Base-by-base conservation (phyloP, 2,329 filamentous ascomycete genomes). In the Colletotrichum godetiae region DNA sequence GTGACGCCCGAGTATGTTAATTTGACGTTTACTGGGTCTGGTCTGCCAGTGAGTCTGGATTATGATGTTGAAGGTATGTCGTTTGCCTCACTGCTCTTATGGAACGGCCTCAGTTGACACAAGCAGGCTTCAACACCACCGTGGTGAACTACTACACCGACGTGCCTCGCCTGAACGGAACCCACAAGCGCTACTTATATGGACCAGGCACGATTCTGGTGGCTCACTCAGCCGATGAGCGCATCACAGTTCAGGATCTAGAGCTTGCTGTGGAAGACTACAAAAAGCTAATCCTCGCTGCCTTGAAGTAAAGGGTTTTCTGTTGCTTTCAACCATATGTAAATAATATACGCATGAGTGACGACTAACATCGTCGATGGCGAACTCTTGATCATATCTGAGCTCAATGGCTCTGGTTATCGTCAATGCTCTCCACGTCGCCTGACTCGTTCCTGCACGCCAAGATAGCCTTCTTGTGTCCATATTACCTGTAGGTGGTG, bases 121-220 rank as follows among this genome's bases (percentile, higher is more conserved):
- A 5, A 13, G 5, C 49, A 90, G 90, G 93, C 0, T 98, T 98
- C 75, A 91, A 97, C 22, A 92, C 89, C 0, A 91, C 93, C 58
- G 92, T 93, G 0, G 94, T 96, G 58, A 98, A 97, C 81, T 98
- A 98, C 79, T 96, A 95, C 11, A 98, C 97, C 0, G 96, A 98
- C 82, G 92, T 98, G 31, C 94, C 95, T 1, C 92, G 94, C 76
- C 83, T 98, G 55, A 83, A 90, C 29, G 91, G 94, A 13, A 86
- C 92, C 65, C 91, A 94, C 75, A 91, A 87, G 13, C 87, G 87
- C 66, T 93, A 93, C 77, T 84, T 93, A 11, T 93, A 93, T 78
- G 91, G 91, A 0, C 91, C 91, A 0, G 91, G 91, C 0, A 92
- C 86, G 73, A 98, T 98, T 74, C 86, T 97, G 49, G 94, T 98